Evolutionary conservation across 306 rosid genomes (phyloP).

Genomic region (Cucurbita moschata): DNA sequence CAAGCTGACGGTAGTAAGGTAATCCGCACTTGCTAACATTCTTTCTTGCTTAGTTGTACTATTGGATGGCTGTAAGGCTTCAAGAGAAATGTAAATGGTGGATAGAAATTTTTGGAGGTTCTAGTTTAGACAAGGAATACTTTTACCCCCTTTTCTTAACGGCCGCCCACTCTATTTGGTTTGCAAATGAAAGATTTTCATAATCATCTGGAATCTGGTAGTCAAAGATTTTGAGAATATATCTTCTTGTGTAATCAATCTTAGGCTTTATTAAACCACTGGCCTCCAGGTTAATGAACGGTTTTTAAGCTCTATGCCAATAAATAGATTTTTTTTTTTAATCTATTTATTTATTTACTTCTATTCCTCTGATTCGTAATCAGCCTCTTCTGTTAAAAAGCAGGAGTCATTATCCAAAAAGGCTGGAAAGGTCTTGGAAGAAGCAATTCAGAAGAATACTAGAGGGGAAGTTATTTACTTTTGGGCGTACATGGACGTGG

Average conservation of each 20-base stretch:
- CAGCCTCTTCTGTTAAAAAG: conserved; percentile 17
- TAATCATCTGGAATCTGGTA: not conserved
- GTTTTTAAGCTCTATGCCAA: not conserved
- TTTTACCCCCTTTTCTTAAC: not conserved
- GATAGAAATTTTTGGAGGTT: not conserved
- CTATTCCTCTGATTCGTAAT: not conserved
- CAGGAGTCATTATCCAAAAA: conserved; percentile 57
- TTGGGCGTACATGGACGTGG: conserved; percentile 65
- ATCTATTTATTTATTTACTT: not conserved
- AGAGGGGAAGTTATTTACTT: conserved; percentile 70
- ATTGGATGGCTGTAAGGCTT: not conserved
- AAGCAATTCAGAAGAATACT: conserved; percentile 38
- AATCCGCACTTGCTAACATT: conserved; percentile 6
- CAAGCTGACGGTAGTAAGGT: conserved; percentile 94
- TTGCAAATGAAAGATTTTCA: not conserved
- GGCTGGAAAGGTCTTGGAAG: conserved; percentile 56
- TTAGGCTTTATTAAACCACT: not conserved
- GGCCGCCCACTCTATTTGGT: not conserved
- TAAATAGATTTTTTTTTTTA: not conserved
- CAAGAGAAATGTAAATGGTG: not conserved
- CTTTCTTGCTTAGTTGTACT: not conserved
- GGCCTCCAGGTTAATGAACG: not conserved
- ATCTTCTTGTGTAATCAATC: not conserved
- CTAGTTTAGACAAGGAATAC: not conserved
- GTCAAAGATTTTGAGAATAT: not conserved